phyloP scores from a whole-genome alignment of 2,329 filamentous ascomycete genomes.

The Thielaviopsis musarum region DNA sequence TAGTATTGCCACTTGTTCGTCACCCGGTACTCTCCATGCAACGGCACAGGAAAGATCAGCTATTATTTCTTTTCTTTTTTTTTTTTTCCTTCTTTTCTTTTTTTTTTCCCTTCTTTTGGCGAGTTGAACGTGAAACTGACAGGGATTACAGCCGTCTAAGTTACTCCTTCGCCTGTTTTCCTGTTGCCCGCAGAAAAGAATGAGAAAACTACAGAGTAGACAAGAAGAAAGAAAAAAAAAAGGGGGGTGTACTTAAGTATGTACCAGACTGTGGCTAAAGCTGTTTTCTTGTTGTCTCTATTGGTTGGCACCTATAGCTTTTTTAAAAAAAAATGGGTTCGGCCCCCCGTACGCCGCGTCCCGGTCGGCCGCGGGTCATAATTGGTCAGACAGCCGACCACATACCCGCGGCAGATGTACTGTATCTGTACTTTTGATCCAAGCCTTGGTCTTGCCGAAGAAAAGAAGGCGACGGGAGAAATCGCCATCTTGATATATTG shows the following conservation, averaged over 20 bases:
- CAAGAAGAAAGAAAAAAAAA: too few relatives aligned
- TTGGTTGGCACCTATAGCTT: neutral
- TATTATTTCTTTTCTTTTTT: neutral
- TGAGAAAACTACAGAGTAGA: too few relatives aligned
- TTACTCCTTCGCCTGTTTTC: too few relatives aligned
- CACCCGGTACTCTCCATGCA: too few relatives aligned
- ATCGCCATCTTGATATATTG: too few relatives aligned
- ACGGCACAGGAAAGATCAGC: neutral
- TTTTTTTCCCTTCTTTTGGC: neutral
- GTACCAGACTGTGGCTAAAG: too few relatives aligned
- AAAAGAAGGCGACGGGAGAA: too few relatives aligned
- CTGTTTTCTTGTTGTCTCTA: neutral
- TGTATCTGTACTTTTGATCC: neutral
- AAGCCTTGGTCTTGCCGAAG: too few relatives aligned
- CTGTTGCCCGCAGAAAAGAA: too few relatives aligned
- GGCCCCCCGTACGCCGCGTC: neutral
- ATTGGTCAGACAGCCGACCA: neutral
- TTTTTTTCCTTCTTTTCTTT: neutral
- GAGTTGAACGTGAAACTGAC: neutral
- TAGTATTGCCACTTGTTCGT: too few relatives aligned
- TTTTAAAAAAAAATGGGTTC: neutral
- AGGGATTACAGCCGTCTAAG: too few relatives aligned
- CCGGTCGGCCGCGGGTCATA: neutral
- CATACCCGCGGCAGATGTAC: neutral
- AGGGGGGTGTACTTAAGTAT: too few relatives aligned